Percentiles rank a stretch among this genome's conserved stretches.
Evolutionary conservation across 805 yeast species (phyloP).

Genomic region (Candida maltosa): DNA sequence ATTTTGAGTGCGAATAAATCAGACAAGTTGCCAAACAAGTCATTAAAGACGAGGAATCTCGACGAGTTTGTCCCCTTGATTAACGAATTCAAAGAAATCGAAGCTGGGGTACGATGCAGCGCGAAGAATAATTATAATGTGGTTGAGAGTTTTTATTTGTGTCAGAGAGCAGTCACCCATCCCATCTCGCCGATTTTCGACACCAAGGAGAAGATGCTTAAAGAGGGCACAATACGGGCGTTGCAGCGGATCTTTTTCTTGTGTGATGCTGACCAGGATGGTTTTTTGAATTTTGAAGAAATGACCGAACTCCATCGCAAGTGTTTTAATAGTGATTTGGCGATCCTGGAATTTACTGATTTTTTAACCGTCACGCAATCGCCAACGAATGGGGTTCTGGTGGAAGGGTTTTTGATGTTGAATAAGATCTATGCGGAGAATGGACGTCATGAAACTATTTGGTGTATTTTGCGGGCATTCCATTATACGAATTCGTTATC

Average conservation of each 20-base stretch:
- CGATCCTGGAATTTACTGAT: no score
- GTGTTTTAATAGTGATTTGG: constrained; percentile 54
- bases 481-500: constrained; percentile 92
- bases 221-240: constrained; percentile 74
- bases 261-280: constrained; percentile 90
- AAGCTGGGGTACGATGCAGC: constrained; percentile 84
- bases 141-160: constrained; percentile 86
- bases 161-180: constrained; percentile 89
- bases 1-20: constrained; percentile 84
- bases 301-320: constrained; percentile 64
- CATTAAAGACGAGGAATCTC: constrained; percentile 41
- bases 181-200: constrained; percentile 93
- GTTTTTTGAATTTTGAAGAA: constrained; percentile 69
- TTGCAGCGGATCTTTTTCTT: constrained; percentile 77
- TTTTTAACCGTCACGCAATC: no score
- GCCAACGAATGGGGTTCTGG: constrained; percentile 51
- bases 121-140: constrained; percentile 83
- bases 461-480: constrained; percentile 90
- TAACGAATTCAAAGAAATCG: constrained; percentile 91
- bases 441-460: constrained; percentile 94
- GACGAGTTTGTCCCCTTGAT: constrained; percentile 85
- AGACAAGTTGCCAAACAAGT: constrained; percentile 49
- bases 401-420: constrained; percentile 71
- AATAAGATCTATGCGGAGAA: constrained; percentile 82
- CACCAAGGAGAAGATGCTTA: constrained; percentile 80